These are phyloP conservation scores for Avicennia marina DNA, from an alignment of 257 asterid genomes.

Conservation along the genomic window DNA sequence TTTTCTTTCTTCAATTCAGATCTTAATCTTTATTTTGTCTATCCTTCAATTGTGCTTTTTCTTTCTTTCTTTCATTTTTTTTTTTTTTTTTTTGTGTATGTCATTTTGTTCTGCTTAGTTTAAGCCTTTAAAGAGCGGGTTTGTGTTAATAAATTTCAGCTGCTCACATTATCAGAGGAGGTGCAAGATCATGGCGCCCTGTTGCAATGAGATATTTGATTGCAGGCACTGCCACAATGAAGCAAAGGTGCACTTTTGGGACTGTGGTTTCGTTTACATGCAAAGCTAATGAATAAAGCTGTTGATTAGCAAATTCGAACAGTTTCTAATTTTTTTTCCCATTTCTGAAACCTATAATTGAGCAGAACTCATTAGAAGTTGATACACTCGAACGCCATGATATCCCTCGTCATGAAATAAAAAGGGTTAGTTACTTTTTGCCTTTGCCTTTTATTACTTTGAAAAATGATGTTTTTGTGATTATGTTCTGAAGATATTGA, in stretches of 20 bases:
- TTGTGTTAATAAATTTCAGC: constrained; percentile 16
- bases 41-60: too few species aligned
- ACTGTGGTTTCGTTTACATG: too few species aligned
- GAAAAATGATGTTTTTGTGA: too few species aligned
- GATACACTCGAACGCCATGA: constrained; percentile 49
- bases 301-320: neutral
- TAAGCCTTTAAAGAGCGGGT: too few species aligned
- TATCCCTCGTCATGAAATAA: constrained; percentile 51
- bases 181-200: constrained; percentile 57
- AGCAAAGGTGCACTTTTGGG: constrained; percentile 43
- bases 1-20: too few species aligned
- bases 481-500: too few species aligned
- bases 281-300: too few species aligned
- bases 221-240: constrained; percentile 72
- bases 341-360: neutral
- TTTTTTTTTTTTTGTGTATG: too few species aligned
- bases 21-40: neutral
- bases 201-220: constrained; percentile 54
- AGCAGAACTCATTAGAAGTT: constrained; percentile 47
- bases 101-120: too few species aligned
- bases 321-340: neutral
- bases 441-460: too few species aligned
- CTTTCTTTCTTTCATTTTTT: too few species aligned
- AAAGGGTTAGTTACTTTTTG: constrained; percentile 35
- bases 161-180: constrained; percentile 55